Base-by-base conservation (phyloP, 2,329 filamentous ascomycete species). In the Seiridium cupressi region DNA sequence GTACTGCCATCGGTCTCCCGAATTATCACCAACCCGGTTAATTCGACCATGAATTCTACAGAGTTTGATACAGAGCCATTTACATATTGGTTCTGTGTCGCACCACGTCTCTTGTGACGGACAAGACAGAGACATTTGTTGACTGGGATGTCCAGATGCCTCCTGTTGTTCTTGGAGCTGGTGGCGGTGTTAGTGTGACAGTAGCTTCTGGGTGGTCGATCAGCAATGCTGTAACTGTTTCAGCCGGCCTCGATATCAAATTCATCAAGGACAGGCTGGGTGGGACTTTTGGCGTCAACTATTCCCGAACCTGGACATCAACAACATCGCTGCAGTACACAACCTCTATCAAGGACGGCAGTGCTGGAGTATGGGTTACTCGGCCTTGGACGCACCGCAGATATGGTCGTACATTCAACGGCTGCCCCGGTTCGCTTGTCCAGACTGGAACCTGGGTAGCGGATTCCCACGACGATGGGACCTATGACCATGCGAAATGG, bases 71-170 rank as follows among this genome's bases (percentile, higher is more conserved):
- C 18, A 26, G 18, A 26, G 18, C 18, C 18, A 26, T 26, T 26
- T 26, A 26, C 18, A 1, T 26, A 26, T 26, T 26, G 18, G 18
- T 26, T 26, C 18, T 26, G 18, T 26, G 18, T 26, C 18, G 18
- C 18, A 55, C 51, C 8, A 55, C 51, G 18, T 55, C 51, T 10
- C 44, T 31, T 38, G 51, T 55, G 36, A 44, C 36, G 4, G 51
- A 55, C 51, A 55, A 55, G 51, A 44, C 36, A 26, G 51, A 55
- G 36, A 44, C 42, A n/a, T 57, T 57, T 11, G 44, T 57, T 38
- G 35, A 57, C 44, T 57, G 55, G 55, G 55, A 57, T n/a, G 55
- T 57, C 18, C 42, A 46, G 4, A 57, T 57, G 55, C 35, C 42
- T 18, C 55, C 55, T 26, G 55, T 57, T n/a, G 55, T 57, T 5